A percentile compares a stretch with the other conserved stretches of the same genome.
Conservation (phyloP, 169 alveolate genomes). For the Eimeria zaria region DNA sequence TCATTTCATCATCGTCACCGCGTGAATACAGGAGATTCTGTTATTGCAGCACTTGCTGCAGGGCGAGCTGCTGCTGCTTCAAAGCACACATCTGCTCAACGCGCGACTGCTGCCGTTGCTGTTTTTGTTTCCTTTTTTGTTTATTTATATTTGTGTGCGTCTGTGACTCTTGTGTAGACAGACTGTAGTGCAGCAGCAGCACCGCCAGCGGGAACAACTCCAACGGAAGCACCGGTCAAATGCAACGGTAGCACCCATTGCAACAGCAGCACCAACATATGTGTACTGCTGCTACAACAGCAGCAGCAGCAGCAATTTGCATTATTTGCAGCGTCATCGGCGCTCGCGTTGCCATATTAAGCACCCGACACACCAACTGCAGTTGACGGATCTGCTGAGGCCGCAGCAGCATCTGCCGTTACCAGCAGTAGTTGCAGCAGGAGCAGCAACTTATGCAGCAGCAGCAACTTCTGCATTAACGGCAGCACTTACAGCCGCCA, state of each 20-base stretch:
- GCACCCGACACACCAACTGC: neutral
- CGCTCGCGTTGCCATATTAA: neutral
- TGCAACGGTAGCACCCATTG: neutral
- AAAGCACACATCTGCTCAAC: conserved; percentile 9
- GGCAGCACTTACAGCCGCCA: neutral
- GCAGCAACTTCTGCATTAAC: neutral
- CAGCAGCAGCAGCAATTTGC: neutral
- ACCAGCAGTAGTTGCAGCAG: neutral
- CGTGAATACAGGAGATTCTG: neutral
- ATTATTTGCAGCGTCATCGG: neutral
- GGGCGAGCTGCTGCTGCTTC: conserved; percentile 33
- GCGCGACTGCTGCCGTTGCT: neutral
- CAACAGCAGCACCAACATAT: neutral
- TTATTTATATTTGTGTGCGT: neutral
- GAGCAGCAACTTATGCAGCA: neutral
- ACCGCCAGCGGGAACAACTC: conserved; percentile 15
- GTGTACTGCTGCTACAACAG: neutral
- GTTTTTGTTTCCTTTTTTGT: conserved; percentile 8
- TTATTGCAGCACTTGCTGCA: conserved; percentile 32
- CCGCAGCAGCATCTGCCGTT: neutral
- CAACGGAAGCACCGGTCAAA: conserved; percentile 17
- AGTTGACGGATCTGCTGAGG: neutral
- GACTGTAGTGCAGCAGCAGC: neutral
- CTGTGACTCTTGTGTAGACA: conserved; percentile 1
- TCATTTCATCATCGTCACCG: neutral